Percentiles rank a stretch among this genome's conserved stretches.
Evolutionary conservation across 139 green algal genomes (phyloP).

Genomic region (Tetraselmis striata): DNA sequence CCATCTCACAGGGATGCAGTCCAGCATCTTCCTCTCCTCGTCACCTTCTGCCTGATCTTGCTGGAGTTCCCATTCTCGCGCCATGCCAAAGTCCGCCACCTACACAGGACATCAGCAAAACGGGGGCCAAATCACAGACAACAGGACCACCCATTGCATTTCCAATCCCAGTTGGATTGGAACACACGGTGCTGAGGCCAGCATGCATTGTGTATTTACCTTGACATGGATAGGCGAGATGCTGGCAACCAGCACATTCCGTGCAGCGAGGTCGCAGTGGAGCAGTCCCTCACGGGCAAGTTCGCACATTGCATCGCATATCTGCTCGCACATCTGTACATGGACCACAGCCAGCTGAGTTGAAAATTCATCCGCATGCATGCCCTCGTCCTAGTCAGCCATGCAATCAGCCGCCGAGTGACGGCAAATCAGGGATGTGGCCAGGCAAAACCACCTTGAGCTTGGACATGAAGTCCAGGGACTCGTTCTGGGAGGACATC

Average conservation of each 20-base stretch:
- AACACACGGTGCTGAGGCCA: neutral
- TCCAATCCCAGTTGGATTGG: no score
- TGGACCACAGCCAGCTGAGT: no score
- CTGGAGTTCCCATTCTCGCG: neutral
- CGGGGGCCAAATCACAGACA: no score
- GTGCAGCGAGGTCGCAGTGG: constrained; percentile 43
- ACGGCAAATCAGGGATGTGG: no score
- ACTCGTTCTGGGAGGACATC: neutral
- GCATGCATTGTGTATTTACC: constrained; percentile 21
- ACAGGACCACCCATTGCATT: no score
- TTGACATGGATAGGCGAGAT: constrained; percentile 50
- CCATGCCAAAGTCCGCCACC: constrained; percentile 45
- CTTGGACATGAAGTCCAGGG: neutral
- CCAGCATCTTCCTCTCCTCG: neutral
- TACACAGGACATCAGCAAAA: constrained; percentile 5
- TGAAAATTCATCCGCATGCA: no score
- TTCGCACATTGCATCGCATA: constrained; percentile 44
- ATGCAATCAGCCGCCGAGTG: no score
- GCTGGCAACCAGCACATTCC: constrained; percentile 48
- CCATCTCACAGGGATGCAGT: constrained; percentile 42
- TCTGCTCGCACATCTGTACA: constrained; percentile 38
- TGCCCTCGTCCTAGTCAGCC: no score
- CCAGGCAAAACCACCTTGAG: neutral
- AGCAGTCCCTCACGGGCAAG: constrained; percentile 32
- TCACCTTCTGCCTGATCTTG: neutral